Base-by-base conservation (phyloP, 768 basidiomycete species). In the Pulveroboletus ravenelii region DNA sequence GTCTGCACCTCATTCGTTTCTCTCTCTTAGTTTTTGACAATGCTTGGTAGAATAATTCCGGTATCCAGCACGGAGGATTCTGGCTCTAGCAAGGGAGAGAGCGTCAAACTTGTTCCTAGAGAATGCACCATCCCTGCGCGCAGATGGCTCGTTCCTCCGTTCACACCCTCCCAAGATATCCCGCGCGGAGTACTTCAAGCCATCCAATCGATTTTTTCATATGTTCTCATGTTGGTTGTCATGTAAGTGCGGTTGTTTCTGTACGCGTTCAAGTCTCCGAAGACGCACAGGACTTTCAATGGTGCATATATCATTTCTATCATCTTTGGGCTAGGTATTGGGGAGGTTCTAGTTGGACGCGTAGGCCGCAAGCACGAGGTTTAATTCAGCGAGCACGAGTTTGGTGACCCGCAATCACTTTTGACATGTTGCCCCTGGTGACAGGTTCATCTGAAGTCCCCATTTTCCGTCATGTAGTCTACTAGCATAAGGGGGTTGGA, bases 161-260 rank as follows among this genome's bases (percentile, higher is more conserved):
- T 93, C 70, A 73, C 80, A 25, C 66, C 73, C 23, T 68, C 74
- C 15, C 81, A 86, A 54, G 93, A 94, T 64, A 57, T 89, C 7
- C 76, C 81, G 1, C 80, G 92, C 34, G 90, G 90, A 1, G 61
- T 78, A 2, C 58, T 90, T 37, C 80, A 83, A 54, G 78, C 78
- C 9, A 50, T 82, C 18, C 88, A 91, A 51, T 74, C 81, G 36
- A 66, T 81, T 18, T 59, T 93, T 18, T 70, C 70, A 25, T 94
- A 89, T 57, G 56, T 74, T 5, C 76, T 94, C 49, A 94, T 95
- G 92, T 67, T 92, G 63, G 81, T 79, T 9, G 76, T 89, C 59
- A 91, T 92, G 89, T 90, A 67, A 68, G 84, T 41, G 32, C 10
- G 18, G 18, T 40, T 41, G 12, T 17, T 14, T 17, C 36, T 53